phyloP scores from a whole-genome alignment of 2,329 filamentous ascomycete genomes.

The Anisogramma anomala region DNA sequence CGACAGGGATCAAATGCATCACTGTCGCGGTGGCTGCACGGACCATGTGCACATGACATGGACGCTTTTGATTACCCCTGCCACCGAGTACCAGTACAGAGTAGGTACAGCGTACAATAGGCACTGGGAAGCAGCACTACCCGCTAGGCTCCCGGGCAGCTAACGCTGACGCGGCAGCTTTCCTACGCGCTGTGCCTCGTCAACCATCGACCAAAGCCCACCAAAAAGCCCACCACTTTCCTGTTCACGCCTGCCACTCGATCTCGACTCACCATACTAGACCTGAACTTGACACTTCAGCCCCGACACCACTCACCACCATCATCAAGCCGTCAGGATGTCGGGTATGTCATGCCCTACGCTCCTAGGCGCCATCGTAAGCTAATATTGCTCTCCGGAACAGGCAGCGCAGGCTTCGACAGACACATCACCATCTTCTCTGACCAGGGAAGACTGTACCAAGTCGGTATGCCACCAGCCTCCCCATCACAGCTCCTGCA shows the following conservation, averaged over 20 bases:
- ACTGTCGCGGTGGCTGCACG: too few species aligned
- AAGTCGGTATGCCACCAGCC: constrained; percentile 74
- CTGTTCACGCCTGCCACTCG: not conserved
- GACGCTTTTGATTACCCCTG: too few species aligned
- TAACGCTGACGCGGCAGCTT: constrained; percentile 19
- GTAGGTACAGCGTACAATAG: too few species aligned
- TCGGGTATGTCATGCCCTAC: constrained; percentile 31
- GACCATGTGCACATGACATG: too few species aligned
- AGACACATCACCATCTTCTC: constrained; percentile 99
- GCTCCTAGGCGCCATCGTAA: constrained; percentile 12
- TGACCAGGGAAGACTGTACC: constrained; percentile 93
- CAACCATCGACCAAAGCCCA: constrained; percentile 6
- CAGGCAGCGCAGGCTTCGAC: constrained; percentile 84
- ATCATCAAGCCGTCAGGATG: constrained; percentile 30
- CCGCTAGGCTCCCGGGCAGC: not conserved
- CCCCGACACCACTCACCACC: not conserved
- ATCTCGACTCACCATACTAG: not conserved
- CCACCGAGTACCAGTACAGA: too few species aligned
- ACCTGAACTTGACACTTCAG: not conserved
- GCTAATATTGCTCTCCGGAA: constrained; percentile 13
- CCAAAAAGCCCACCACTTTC: constrained; percentile 13
- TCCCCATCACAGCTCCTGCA: not conserved
- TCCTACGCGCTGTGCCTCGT: too few species aligned
- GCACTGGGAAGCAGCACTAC: too few species aligned
- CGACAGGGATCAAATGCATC: too few species aligned